Evolutionary conservation across 2,329 filamentous ascomycete species (phyloP).

Genomic region (Colletotrichum neosansevieriae): DNA sequence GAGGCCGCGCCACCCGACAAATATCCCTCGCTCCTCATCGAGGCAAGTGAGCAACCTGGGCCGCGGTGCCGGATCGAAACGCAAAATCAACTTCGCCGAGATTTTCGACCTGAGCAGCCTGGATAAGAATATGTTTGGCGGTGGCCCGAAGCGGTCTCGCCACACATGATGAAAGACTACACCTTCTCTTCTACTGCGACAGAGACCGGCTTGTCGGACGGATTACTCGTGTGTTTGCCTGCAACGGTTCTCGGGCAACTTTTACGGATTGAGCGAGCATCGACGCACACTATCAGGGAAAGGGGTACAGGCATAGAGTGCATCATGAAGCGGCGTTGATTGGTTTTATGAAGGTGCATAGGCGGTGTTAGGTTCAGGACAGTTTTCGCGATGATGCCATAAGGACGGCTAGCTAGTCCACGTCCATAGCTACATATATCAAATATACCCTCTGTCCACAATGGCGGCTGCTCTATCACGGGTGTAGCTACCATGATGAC

Average conservation of each 20-base stretch:
- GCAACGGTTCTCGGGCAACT: constrained; percentile 31
- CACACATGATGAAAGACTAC: constrained; percentile 51
- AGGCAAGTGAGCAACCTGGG: constrained; percentile 60
- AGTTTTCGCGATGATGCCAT: constrained; percentile 40
- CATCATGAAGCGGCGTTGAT: constrained; percentile 38
- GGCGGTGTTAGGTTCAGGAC: constrained; percentile 39
- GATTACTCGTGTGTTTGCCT: constrained; percentile 11
- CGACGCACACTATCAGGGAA: constrained; percentile 28
- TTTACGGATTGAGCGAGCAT: constrained; percentile 38
- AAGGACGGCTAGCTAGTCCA: constrained; percentile 39
- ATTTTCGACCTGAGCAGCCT: constrained; percentile 79
- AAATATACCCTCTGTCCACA: constrained; percentile 21
- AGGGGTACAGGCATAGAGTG: constrained; percentile 32
- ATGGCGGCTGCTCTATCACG: constrained; percentile 5
- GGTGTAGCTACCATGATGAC: constrained; percentile 3
- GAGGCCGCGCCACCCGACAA: constrained; percentile 37
- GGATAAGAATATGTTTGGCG: constrained; percentile 70
- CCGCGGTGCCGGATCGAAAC: constrained; percentile 76
- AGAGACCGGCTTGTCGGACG: not conserved
- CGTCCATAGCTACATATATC: constrained; percentile 38
- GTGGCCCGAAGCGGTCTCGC: constrained; percentile 62
- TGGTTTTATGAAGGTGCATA: constrained; percentile 37
- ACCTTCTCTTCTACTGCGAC: constrained; percentile 28
- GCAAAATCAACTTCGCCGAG: constrained; percentile 79
- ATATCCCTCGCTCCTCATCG: constrained; percentile 31